Conservation (phyloP, 352 stramenopile species). For the Elongisporangium prolatum region DNA sequence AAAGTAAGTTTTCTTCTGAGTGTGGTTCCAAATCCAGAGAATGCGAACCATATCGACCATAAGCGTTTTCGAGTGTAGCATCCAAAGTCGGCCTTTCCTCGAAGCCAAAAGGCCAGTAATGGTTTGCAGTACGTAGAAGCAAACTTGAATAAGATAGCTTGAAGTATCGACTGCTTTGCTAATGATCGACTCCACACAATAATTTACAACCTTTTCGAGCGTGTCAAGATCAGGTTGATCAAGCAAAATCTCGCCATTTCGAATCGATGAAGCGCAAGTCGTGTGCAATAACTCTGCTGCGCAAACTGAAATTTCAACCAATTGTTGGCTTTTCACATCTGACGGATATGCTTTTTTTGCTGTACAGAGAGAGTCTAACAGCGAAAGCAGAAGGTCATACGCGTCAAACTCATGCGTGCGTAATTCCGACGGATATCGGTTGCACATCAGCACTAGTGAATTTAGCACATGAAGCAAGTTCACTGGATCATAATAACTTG, state of each 20-base stretch:
- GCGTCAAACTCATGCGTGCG: conserved; percentile 57
- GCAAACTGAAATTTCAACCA: conserved; percentile 51
- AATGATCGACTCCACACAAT: conserved; percentile 58
- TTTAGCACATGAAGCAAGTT: conserved; percentile 67
- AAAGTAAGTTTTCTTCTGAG: conserved; percentile 30
- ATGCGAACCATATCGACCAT: conserved; percentile 67
- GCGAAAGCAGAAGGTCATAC: conserved; percentile 54
- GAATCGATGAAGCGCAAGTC: conserved; percentile 52
- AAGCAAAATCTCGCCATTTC: conserved; percentile 56
- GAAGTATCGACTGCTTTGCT: conserved; percentile 24
- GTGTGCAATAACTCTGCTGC: conserved; percentile 65
- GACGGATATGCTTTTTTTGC: conserved; percentile 28
- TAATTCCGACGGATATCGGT: conserved; percentile 49
- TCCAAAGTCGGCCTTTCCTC: conserved; percentile 49
- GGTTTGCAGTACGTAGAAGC: conserved; percentile 66
- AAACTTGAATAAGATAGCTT: conserved; percentile 36
- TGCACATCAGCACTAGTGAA: conserved; percentile 62
- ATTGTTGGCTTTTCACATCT: conserved; percentile 40
- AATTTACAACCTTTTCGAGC: conserved; percentile 66
- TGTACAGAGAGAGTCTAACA: conserved; percentile 62
- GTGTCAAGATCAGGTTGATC: conserved; percentile 32
- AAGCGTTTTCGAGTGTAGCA: conserved; percentile 51
- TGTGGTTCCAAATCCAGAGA: conserved; percentile 73
- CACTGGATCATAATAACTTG: conserved; percentile 58
- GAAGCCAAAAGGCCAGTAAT: conserved; percentile 63